A percentile compares a stretch with the other conserved stretches of the same genome.
phyloP scores from a whole-genome alignment of 192 early-diverging fungal genomes.

The Haplosporangium gracile region DNA sequence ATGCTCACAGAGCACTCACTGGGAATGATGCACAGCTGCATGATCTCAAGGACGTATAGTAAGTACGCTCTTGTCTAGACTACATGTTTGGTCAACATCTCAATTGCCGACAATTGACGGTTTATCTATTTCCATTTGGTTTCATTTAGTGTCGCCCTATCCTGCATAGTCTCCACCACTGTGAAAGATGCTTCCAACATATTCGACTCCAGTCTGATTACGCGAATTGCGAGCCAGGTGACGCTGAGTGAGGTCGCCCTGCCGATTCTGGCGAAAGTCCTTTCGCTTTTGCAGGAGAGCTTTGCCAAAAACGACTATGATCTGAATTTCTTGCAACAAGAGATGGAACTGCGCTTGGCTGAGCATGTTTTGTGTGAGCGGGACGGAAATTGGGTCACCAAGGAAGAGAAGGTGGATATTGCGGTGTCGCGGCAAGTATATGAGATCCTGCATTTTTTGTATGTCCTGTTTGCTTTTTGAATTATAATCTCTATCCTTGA shows the following conservation, averaged over 20 bases:
- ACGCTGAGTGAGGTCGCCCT: neutral
- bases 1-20: slow-evolving; percentile 6
- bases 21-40: slow-evolving; percentile 7
- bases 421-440: slow-evolving; percentile 10
- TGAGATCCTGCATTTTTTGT: slow-evolving; percentile 11
- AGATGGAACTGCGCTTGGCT: slow-evolving; percentile 14
- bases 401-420: slow-evolving; percentile 7
- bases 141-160: slow-evolving; percentile 14
- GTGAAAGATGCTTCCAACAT: slow-evolving; percentile 13
- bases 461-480: neutral
- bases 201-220: slow-evolving; percentile 11
- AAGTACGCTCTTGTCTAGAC: neutral
- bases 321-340: slow-evolving; percentile 15
- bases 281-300: slow-evolving; percentile 15
- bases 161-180: slow-evolving; percentile 10
- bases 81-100: neutral
- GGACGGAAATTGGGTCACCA: neutral
- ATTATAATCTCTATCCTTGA: neutral
- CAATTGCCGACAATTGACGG: neutral
- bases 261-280: slow-evolving; percentile 12
- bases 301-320: slow-evolving; percentile 13
- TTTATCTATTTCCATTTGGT: slow-evolving; percentile 4
- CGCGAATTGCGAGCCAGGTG: slow-evolving; percentile 13
- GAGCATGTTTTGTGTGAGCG: slow-evolving; percentile 11
- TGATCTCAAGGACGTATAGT: slow-evolving; percentile 14